Evolutionary conservation across 2,329 filamentous ascomycete genomes (phyloP).

Genomic region (Cercospora sp.): DNA sequence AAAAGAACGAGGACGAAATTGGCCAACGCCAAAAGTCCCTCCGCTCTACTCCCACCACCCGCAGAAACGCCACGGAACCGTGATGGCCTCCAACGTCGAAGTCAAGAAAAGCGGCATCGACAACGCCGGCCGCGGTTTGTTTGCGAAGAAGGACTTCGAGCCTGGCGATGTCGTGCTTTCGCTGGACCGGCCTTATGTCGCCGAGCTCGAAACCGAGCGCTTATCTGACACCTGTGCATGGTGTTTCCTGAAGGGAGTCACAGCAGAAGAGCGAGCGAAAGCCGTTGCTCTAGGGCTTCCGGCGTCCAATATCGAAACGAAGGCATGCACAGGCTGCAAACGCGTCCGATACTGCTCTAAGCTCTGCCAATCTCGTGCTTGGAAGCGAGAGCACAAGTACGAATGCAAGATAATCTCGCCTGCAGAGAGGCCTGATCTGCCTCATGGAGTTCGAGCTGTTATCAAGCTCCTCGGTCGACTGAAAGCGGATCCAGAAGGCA

Average conservation of each 20-base stretch:
- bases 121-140: conserved; percentile 54
- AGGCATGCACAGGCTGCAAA: conserved; percentile 59
- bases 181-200: conserved; percentile 54
- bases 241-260: conserved; percentile 47
- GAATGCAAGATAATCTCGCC: conserved; percentile 59
- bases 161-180: conserved; percentile 52
- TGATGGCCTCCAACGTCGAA: conserved; percentile 26
- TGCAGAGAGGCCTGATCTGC: conserved; percentile 44
- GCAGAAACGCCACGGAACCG: conserved; percentile 6
- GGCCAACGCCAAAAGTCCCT: conserved; percentile 2
- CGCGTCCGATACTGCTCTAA: conserved; percentile 61
- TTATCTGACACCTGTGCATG: conserved; percentile 58
- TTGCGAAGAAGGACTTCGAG: conserved; percentile 51
- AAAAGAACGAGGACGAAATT: conserved; percentile 6
- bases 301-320: conserved; percentile 40
- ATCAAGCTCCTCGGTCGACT: conserved; percentile 51
- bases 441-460: conserved; percentile 57
- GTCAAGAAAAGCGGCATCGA: conserved; percentile 29
- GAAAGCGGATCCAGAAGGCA: conserved; percentile 29
- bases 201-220: conserved; percentile 55
- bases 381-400: conserved; percentile 59
- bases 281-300: conserved; percentile 39
- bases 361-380: conserved; percentile 60
- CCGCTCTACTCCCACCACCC: conserved; percentile 3
- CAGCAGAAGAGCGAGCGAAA: conserved; percentile 30